phyloP scores from a whole-genome alignment of 176 grass and related monocot genomes.

The Eragrostis curvula region DNA sequence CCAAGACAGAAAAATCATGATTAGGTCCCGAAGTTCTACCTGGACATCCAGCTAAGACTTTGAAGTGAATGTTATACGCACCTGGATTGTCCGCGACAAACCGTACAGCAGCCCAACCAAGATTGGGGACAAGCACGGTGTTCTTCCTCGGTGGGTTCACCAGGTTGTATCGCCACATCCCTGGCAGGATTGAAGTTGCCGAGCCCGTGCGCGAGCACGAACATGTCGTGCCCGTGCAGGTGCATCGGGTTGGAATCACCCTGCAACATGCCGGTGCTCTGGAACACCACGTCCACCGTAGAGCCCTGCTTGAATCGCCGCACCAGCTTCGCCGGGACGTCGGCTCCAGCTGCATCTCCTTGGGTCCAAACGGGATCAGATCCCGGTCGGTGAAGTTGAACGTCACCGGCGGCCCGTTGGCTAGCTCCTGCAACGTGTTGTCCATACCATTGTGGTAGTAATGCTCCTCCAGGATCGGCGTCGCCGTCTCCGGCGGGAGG shows the following conservation, averaged over 20 bases:
- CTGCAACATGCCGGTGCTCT: not conserved
- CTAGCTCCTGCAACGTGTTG: not conserved
- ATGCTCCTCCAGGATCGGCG: not conserved
- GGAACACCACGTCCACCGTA: conserved; percentile 35
- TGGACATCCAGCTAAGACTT: too few species aligned
- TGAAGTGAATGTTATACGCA: not conserved
- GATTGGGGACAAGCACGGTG: conserved; percentile 12
- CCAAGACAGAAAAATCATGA: too few species aligned
- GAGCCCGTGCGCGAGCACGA: too few species aligned
- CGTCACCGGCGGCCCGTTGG: not conserved
- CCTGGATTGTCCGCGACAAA: conserved; percentile 53
- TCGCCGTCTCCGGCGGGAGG: not conserved
- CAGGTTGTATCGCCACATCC: conserved; percentile 44
- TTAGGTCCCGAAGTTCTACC: too few species aligned
- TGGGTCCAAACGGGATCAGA: not conserved
- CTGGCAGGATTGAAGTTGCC: too few species aligned
- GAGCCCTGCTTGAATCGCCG: not conserved
- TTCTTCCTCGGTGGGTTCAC: conserved; percentile 29
- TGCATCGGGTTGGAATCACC: too few species aligned
- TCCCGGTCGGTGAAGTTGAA: not conserved
- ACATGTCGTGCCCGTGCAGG: too few species aligned
- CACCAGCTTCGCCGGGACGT: not conserved
- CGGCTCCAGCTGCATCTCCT: not conserved
- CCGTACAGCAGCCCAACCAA: conserved; percentile 21
- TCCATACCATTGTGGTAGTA: not conserved